Evolutionary conservation across 1,284 basidiomycete genomes (phyloP).

Genomic region (Puccinia hordei): DNA sequence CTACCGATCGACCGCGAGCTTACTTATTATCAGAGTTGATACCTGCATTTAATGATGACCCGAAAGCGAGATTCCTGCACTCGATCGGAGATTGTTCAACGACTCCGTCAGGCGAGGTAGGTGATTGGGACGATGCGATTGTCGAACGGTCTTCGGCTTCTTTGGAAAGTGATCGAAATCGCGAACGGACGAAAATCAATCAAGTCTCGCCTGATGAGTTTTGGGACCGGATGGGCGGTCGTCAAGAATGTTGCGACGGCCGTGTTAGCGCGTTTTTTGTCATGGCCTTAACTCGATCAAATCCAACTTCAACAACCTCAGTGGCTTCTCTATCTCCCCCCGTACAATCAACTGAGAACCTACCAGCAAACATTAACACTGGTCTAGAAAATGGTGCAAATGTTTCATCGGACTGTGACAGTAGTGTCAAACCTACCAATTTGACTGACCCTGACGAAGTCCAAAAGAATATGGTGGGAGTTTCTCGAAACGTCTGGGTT

Average conservation of each 20-base stretch:
- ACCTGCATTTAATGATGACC: constrained; percentile 87
- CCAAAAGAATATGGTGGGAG: not conserved
- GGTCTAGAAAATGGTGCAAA: not conserved
- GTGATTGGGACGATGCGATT: constrained; percentile 49
- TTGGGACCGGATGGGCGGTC: constrained; percentile 90
- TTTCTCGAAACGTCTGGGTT: constrained; percentile 43
- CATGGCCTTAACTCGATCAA: constrained; percentile 57
- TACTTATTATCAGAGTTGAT: constrained; percentile 62
- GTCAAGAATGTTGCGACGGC: constrained; percentile 83
- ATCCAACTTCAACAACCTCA: not conserved
- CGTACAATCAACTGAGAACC: not conserved
- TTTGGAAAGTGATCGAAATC: constrained; percentile 52
- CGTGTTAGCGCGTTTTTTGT: constrained; percentile 87
- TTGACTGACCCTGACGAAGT: not conserved
- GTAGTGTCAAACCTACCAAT: not conserved
- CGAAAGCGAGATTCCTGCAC: constrained; percentile 85
- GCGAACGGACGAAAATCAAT: constrained; percentile 49
- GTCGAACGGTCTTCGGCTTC: constrained; percentile 30
- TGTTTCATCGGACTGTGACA: no score
- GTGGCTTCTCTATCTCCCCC: not conserved
- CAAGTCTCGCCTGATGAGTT: constrained; percentile 68
- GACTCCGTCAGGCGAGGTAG: constrained; percentile 36
- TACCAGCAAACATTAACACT: no score
- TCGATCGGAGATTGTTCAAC: constrained; percentile 66
- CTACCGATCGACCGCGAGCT: not conserved